Base-by-base conservation (phyloP, 306 rosid species). In the Castanea crenata region DNA sequence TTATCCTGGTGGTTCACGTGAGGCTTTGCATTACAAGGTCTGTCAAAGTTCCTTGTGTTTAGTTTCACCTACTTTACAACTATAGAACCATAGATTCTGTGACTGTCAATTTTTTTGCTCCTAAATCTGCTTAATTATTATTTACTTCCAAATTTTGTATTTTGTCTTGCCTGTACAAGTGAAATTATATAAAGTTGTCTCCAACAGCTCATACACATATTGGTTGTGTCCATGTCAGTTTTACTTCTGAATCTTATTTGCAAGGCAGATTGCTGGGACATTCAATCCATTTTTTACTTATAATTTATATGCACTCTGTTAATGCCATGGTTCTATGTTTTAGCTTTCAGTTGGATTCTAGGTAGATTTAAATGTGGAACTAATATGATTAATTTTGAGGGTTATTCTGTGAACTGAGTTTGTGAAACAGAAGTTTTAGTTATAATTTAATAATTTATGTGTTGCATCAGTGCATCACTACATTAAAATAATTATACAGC, bases 1-100 rank as follows among this genome's bases (percentile, higher is more conserved):
- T 64, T 96, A 91, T 86, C 99, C 99, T 2, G 99, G 99, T 58
- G 99, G 99, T 70, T 93, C 91, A 3, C 97, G 98, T 0, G 99
- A 96, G 86, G 98, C 98, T 78, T 86, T 96, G 62, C 99, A 96
- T 86, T 74, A 13, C 69, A 93, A 96, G 99, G 99, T 91, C 74
- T 78, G 74, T 81, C 35, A 27, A 78, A 78, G 80, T 78, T 71
- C 65, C 79, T 58, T 55, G 63, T 46, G n/a, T 67, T 49, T 74
- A 57, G 51, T 74, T 67, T 18, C 57, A 34, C 10, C 32, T 78
- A 57, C 31, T 27, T 69, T 21, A 69, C 73, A 68, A 70, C 71
- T 29, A 25, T 29, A 15, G 57, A n/a, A 76, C 18, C 58, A 35
- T 68, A 8, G 15, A 9, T 35, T 67, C 38, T 19, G 16, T 20